Percentiles rank a stretch among this genome's conserved stretches.
These are phyloP conservation scores for Solanum microdontum DNA, from an alignment of 257 asterid genomes.

Conservation along the genomic window DNA sequence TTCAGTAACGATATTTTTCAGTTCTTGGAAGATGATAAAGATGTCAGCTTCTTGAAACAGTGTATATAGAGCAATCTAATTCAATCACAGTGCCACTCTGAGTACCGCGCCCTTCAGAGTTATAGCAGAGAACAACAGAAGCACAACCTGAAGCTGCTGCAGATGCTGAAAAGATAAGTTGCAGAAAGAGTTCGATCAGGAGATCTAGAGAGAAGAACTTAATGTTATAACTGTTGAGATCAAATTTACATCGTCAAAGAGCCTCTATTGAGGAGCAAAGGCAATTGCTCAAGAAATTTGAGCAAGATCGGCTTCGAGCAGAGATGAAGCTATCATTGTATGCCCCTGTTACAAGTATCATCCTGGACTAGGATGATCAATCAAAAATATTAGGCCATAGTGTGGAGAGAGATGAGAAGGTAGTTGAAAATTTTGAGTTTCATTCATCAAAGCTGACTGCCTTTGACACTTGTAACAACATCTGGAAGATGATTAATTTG, in stretches of 20 bases:
- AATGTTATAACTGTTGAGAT: constrained; percentile 38
- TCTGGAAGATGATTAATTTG: constrained; percentile 51
- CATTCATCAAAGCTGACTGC: constrained; percentile 27
- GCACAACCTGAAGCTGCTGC: constrained; percentile 36
- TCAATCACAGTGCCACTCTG: constrained; percentile 34
- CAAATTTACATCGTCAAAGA: constrained; percentile 38
- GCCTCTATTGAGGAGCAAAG: constrained; percentile 38
- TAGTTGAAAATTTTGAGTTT: constrained; percentile 32
- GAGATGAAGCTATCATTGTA: constrained; percentile 72
- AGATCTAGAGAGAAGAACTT: constrained; percentile 48
- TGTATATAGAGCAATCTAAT: constrained; percentile 29
- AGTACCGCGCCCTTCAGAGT: constrained; percentile 20
- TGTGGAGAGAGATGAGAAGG: constrained; percentile 42
- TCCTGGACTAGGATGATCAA: constrained; percentile 52
- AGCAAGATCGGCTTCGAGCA: constrained; percentile 44
- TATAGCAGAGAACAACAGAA: constrained; percentile 38
- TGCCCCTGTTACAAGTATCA: constrained; percentile 65
- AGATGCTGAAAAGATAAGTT: constrained; percentile 41
- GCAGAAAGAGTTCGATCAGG: constrained; percentile 54
- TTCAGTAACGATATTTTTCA: constrained; percentile 31
- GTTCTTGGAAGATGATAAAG: constrained; percentile 39
- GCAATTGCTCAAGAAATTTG: constrained; percentile 37
- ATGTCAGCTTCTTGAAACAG: constrained; percentile 26
- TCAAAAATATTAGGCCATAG: constrained; percentile 63
- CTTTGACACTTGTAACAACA: constrained; percentile 34